A percentile compares a stretch with the other conserved stretches of the same genome.
These are phyloP conservation scores for Chytridium lagenaria DNA, from an alignment of 371 early-diverging fungal genomes.

Conservation along the genomic window DNA sequence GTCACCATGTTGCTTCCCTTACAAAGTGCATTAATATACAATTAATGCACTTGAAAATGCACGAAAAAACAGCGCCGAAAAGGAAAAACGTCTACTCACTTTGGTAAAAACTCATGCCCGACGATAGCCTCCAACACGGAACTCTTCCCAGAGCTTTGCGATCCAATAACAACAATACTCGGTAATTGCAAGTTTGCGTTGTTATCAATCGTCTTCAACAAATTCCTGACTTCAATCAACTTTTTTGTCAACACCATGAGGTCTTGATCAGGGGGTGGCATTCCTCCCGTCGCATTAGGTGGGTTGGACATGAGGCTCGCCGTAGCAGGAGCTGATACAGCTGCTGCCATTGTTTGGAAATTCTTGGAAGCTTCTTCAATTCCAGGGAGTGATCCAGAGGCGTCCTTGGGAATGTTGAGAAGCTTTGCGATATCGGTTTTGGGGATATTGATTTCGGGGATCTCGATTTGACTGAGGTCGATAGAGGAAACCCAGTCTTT, in stretches of 20 bases:
- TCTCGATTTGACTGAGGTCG: slow-evolving; percentile 35
- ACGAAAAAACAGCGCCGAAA: slow-evolving; percentile 20
- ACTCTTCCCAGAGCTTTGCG: slow-evolving; percentile 98
- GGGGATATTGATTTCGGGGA: slow-evolving; percentile 21
- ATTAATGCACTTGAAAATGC: slow-evolving; percentile 12
- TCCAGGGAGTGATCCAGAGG: slow-evolving; percentile 24
- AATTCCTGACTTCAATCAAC: slow-evolving; percentile 91
- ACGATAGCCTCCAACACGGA: slow-evolving; percentile 99
- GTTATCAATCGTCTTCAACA: slow-evolving; percentile 78
- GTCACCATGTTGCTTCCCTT: slow-evolving; percentile 99
- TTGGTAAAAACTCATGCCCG: slow-evolving; percentile 97
- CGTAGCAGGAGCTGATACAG: slow-evolving; percentile 10
- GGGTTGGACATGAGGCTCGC: neutral
- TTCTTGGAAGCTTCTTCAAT: slow-evolving; percentile 35
- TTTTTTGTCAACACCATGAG: slow-evolving; percentile 91
- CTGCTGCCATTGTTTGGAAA: neutral
- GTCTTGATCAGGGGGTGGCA: slow-evolving; percentile 49
- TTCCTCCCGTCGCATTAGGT: neutral
- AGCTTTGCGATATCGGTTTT: slow-evolving; percentile 23
- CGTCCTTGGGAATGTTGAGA: neutral
- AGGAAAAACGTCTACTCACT: slow-evolving; percentile 68
- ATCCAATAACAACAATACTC: slow-evolving; percentile 97
- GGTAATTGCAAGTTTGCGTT: slow-evolving; percentile 76
- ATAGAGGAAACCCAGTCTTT: slow-evolving; percentile 35
- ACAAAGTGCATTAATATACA: too few species aligned